Conservation (phyloP, 306 rosid genomes). For the Fragaria ananassa region DNA sequence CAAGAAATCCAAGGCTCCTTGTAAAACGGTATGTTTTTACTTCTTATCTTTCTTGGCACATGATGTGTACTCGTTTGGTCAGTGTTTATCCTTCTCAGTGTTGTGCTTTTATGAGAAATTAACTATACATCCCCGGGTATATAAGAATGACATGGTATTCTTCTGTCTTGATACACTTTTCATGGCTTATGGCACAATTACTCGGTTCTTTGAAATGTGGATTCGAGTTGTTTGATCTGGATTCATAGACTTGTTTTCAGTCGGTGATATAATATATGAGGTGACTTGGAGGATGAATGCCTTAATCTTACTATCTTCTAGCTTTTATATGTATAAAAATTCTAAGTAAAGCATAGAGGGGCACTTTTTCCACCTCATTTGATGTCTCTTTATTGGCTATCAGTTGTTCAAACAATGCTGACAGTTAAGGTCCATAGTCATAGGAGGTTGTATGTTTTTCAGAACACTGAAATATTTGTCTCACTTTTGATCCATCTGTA, state of each 20-base stretch:
- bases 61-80: neutral
- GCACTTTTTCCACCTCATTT: neutral
- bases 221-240: neutral
- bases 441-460: neutral
- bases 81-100: neutral
- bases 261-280: neutral
- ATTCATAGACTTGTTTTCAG: neutral
- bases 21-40: conserved; percentile 46
- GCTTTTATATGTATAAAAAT: neutral
- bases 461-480: neutral
- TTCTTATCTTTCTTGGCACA: neutral
- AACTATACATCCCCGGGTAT: neutral
- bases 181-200: neutral
- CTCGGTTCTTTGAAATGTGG: neutral
- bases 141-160: neutral
- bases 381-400: neutral
- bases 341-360: neutral
- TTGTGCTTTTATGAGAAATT: neutral
- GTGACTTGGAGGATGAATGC: neutral
- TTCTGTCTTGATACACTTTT: neutral
- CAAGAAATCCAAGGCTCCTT: conserved; percentile 41
- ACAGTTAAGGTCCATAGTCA: neutral
- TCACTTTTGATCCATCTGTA: conserved; percentile 23
- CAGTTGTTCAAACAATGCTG: neutral
- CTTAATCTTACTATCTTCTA: neutral